Percentiles rank a stretch among this genome's conserved stretches.
Evolutionary conservation across 1,284 basidiomycete genomes (phyloP).

Genomic region (Amylostereum areolatum): DNA sequence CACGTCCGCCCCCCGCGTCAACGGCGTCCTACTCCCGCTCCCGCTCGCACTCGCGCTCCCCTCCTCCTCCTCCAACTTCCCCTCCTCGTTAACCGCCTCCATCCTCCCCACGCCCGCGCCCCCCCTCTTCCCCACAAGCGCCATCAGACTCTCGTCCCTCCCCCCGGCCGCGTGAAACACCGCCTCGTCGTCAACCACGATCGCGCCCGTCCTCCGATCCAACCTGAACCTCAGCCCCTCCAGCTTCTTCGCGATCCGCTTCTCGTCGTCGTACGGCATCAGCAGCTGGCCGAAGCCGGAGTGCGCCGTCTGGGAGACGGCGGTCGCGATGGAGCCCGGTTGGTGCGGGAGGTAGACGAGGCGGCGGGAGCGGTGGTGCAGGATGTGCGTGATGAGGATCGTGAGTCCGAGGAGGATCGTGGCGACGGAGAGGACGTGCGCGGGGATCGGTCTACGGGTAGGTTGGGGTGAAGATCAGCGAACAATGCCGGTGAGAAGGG

Average conservation of each 20-base stretch:
- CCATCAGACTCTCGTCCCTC: slow-evolving; percentile 34
- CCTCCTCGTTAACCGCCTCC: no score
- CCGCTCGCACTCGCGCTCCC: no score
- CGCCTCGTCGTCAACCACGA: slow-evolving; percentile 42
- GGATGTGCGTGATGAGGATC: slow-evolving; percentile 39
- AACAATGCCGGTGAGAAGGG: slow-evolving; percentile 1
- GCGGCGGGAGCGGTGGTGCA: slow-evolving; percentile 40
- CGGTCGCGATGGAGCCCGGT: slow-evolving; percentile 55
- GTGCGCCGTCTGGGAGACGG: slow-evolving; percentile 48
- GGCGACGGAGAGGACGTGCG: slow-evolving; percentile 35
- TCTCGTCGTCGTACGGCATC: slow-evolving; percentile 69
- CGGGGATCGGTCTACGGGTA: slow-evolving; percentile 38
- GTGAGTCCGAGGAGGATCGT: slow-evolving; percentile 39
- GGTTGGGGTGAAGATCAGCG: background rate
- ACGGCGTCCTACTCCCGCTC: no score
- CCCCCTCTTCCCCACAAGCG: slow-evolving; percentile 27
- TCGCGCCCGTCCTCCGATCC: slow-evolving; percentile 54
- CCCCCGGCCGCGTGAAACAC: slow-evolving; percentile 11
- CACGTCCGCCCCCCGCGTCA: no score
- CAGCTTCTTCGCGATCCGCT: slow-evolving; percentile 55
- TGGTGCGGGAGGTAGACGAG: slow-evolving; percentile 45
- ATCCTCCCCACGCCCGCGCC: no score
- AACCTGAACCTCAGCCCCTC: slow-evolving; percentile 50
- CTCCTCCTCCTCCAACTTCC: no score
- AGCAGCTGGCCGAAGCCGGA: slow-evolving; percentile 63